Base-by-base conservation (phyloP, 345 rosid species). In the Gossypium longicalyx region DNA sequence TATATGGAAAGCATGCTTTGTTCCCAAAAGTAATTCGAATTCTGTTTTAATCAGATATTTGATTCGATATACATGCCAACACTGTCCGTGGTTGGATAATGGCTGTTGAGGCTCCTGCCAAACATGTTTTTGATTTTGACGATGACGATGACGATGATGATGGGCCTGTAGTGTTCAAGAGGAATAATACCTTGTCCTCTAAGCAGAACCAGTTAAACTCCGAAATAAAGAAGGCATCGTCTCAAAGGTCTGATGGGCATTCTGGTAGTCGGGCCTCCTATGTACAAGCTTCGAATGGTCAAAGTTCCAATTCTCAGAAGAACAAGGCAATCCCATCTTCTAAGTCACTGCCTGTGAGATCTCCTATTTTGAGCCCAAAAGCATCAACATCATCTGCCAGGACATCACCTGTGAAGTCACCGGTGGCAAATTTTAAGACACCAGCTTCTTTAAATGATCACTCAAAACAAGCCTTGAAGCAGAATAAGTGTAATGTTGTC, bases 101-200 rank as follows among this genome's bases (percentile, higher is more conserved):
- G 98, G 87, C 91, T 78, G 82, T 87, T 77, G 89, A 86, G 58
- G 82, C 87, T 81, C 76, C 93, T 70, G 75, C 84, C 41, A 89
- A 87, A 64, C 80, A 76, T 71, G 67, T 73, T 7, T 79, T 74
- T 77, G 85, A 83, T 79, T 76, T 72, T 47, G 83, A 83, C 59
- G 90, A 87, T 1, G 90, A 83, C 59, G 90, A 87, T 1, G 90
- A 85, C 17, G 89, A 85, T 7, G 94, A 85, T 3, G 90, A 85
- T 12, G 76, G 47, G 43, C 97, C 97, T 67, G 0, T 86, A 15
- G 71, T 81, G 72, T 87, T 88, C 73, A 91, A 80, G 83, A 88
- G 98, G 87, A 76, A 6, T 67, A 84, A 13, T 62, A 66, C 43
- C 54, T 80, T 76, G 38, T 41, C 86, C 59, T 83, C 91, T 62